Conservation (phyloP, 129 eudicot genomes). For the carrot (Daucus carota) region DNA sequence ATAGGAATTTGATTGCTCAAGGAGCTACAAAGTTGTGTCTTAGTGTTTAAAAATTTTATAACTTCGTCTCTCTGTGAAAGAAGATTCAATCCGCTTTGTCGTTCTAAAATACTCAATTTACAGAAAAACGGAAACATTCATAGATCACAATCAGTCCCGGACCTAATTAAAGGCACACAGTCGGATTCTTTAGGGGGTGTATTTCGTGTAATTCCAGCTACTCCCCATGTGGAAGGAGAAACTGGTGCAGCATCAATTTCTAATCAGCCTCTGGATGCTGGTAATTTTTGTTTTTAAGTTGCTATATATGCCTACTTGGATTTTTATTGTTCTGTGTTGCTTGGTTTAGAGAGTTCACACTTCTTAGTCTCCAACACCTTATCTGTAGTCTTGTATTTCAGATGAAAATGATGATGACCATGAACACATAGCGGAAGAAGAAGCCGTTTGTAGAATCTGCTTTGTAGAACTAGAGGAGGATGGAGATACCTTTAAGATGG, state of each 20-base stretch:
- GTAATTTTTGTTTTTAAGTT: constrained; percentile 29
- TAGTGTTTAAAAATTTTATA: not conserved
- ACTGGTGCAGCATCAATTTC: constrained; percentile 22
- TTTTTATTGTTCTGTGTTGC: not conserved
- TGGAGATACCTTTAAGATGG: constrained; percentile 83
- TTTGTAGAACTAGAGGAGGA: constrained; percentile 77
- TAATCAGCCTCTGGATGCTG: constrained; percentile 29
- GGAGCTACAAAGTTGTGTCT: not conserved
- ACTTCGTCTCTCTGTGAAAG: not conserved
- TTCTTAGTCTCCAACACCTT: constrained; percentile 29
- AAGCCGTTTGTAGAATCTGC: constrained; percentile 96
- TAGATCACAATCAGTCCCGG: constrained; percentile 89
- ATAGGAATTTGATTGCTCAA: not conserved
- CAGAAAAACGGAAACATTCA: constrained; percentile 60
- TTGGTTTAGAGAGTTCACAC: not conserved
- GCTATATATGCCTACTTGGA: not conserved
- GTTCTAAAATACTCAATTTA: not conserved
- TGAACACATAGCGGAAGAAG: constrained; percentile 85
- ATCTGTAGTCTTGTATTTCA: constrained; percentile 30
- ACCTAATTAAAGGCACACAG: constrained; percentile 47
- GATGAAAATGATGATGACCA: constrained; percentile 41
- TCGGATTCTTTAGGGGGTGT: constrained; percentile 53
- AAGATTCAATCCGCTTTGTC: not conserved
- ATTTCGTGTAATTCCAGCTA: constrained; percentile 60
- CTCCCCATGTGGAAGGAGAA: constrained; percentile 47